Conservation (phyloP, 2,329 filamentous ascomycete genomes). For the Colletotrichum noveboracense region DNA sequence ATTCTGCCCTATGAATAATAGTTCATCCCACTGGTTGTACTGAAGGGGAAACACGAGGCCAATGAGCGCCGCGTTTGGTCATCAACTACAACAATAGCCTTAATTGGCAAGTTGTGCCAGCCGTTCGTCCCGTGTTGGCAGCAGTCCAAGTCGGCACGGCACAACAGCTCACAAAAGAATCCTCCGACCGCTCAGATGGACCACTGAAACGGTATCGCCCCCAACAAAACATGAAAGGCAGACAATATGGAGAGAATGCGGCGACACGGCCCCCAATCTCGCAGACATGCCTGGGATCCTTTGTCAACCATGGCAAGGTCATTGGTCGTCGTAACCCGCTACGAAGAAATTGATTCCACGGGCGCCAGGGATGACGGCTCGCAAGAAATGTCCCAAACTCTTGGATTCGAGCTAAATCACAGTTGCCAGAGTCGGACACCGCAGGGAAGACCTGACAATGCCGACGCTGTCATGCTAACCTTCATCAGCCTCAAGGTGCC, state of each 20-base stretch:
- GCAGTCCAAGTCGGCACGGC: not conserved
- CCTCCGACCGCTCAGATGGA: not conserved
- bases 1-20: not conserved
- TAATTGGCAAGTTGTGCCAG: not conserved
- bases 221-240: not conserved
- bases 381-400: not conserved
- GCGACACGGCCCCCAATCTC: not conserved
- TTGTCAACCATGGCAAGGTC: not conserved
- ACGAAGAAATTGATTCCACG: not conserved
- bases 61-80: not conserved
- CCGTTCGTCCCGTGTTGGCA: not conserved
- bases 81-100: not conserved
- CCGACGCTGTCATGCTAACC: not conserved
- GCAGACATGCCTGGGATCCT: not conserved
- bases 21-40: constrained; percentile 6
- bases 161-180: not conserved
- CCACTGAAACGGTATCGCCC: not conserved
- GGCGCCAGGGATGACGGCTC: not conserved
- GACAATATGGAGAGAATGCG: not conserved
- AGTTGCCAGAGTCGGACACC: not conserved
- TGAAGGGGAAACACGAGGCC: not conserved
- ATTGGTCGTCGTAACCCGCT: not conserved
- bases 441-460: not conserved
- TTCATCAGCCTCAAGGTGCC: not conserved
- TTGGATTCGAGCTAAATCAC: not conserved